Base-by-base conservation (phyloP, 768 basidiomycete species). In the Macrolepiota albuminosa region DNA sequence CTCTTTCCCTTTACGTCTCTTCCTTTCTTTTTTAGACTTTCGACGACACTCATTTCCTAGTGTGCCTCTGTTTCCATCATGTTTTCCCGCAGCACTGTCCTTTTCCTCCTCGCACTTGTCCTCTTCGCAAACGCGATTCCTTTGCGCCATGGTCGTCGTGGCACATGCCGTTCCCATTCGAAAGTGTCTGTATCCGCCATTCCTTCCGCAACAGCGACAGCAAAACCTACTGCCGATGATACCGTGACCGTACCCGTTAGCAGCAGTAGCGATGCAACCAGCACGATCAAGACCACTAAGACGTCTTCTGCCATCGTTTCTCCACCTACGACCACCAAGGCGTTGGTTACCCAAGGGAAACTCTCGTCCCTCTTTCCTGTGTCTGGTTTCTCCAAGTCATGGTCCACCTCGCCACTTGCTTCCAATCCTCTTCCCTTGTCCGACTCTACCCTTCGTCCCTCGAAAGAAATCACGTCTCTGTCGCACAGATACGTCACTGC, bases 361-460 rank as follows among this genome's bases (percentile, higher is more conserved):
- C 66, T 77, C 10, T 62, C 61, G 45, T 68, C 71, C 18, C 73
- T 82, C 50, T 82, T 81, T 70, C 81, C 81, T n/a, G 70, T 76
- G 51, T 48, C 64, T 26, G 69, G 67, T 39, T 67, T 63, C 37
- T 61, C 65, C 57, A 65, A 69, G 46, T 78, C 79, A 4, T 83
- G 81, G 81, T 76, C 81, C n/a, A 82, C 81, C 10, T 74, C 77
- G 4, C 65, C 75, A 18, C 67, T 70, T 24, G 68, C 73, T 11
- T 50, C 64, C 16, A 68, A 71, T 21, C 64, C 77, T 6, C 68
- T 80, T 24, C 61, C 76, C 4, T 73, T 84, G 46, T 71, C 74
- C n/a, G 81, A 82, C 64, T 60, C 57, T 40, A 80, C 81, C 4
- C 73, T 84, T 66, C 66, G 74, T 16, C 77, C 77, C n/a, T 71